Evolutionary conservation across 2,329 filamentous ascomycete genomes (phyloP).

Genomic region (Aaosphaeria arxii): DNA sequence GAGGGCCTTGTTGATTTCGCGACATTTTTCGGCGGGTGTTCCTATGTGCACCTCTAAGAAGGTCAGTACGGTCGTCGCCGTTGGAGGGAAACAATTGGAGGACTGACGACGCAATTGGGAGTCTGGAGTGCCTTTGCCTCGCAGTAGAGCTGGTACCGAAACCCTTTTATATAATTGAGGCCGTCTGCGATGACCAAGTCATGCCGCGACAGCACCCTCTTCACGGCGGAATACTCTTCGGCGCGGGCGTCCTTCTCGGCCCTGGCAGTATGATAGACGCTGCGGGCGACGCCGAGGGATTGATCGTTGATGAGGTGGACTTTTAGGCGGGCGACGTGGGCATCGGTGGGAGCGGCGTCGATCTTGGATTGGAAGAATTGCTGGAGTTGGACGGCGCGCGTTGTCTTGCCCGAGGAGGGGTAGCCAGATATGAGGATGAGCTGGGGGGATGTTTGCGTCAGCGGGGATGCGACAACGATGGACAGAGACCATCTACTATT

Average conservation of each 20-base stretch:
- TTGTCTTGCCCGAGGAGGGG: conserved; percentile 62
- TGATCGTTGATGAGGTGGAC: conserved; percentile 75
- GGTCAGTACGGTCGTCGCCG: conserved; percentile 22
- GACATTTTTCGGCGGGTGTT: conserved; percentile 54
- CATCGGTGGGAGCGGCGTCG: conserved; percentile 43
- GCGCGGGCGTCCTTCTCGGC: conserved; percentile 81
- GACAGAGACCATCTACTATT: too few species aligned
- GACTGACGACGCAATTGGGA: conserved; percentile 66
- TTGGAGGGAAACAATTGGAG: too few species aligned
- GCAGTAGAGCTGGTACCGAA: conserved; percentile 82
- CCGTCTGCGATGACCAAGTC: conserved; percentile 79
- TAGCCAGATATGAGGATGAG: conserved; percentile 62
- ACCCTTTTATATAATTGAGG: conserved; percentile 87
- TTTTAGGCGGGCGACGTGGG: conserved; percentile 54
- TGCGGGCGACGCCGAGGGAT: conserved; percentile 64
- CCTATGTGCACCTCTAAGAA: conserved; percentile 55
- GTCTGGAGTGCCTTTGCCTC: conserved; percentile 79
- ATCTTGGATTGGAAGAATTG: conserved; percentile 62
- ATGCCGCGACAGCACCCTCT: conserved; percentile 67
- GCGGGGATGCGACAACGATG: too few species aligned
- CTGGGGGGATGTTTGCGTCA: conserved; percentile 32
- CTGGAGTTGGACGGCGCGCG: conserved; percentile 62
- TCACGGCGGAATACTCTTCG: conserved; percentile 72
- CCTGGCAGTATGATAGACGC: conserved; percentile 73
- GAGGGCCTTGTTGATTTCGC: conserved; percentile 58